Conservation (phyloP, 441 rosid genomes). For the Flueggea neowawraea region DNA sequence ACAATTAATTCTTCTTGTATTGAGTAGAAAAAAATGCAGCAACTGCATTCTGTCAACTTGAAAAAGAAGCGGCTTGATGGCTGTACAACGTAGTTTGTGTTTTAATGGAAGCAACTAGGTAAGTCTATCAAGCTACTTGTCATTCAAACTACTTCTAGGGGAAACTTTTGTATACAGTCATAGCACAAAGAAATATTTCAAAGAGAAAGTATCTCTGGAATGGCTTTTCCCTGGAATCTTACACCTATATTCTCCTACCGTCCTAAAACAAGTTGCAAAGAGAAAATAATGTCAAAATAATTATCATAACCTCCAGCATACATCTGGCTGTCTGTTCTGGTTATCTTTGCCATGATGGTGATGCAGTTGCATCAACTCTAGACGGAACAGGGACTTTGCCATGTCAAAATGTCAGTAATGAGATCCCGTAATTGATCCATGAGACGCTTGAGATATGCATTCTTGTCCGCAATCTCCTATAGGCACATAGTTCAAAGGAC, state of each 20-base stretch:
- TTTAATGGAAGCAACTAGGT: too few relatives aligned
- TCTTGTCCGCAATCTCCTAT: slow-evolving; percentile 83
- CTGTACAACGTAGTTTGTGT: too few relatives aligned
- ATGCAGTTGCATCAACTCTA: slow-evolving; percentile 18
- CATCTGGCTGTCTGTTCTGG: background rate
- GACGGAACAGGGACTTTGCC: slow-evolving; percentile 89
- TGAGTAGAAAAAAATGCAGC: too few relatives aligned
- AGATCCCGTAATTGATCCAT: slow-evolving; percentile 76
- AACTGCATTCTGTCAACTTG: too few relatives aligned
- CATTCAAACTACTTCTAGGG: too few relatives aligned
- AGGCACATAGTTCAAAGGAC: slow-evolving; percentile 14
- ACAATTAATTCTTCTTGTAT: too few relatives aligned
- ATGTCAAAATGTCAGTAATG: slow-evolving; percentile 72
- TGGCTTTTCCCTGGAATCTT: background rate
- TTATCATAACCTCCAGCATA: slow-evolving; percentile 9
- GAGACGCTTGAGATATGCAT: slow-evolving; percentile 61
- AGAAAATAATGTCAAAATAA: slow-evolving; percentile 8
- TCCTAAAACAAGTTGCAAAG: background rate
- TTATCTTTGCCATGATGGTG: background rate
- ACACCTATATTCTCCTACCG: background rate
- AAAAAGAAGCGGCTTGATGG: too few relatives aligned
- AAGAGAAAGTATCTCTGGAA: too few relatives aligned
- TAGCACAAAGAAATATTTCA: too few relatives aligned
- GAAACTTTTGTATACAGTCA: too few relatives aligned
- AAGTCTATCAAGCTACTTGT: too few relatives aligned